Base-by-base conservation (phyloP, 78 protist genomes). In the Polysphondylium violaceum region DNA sequence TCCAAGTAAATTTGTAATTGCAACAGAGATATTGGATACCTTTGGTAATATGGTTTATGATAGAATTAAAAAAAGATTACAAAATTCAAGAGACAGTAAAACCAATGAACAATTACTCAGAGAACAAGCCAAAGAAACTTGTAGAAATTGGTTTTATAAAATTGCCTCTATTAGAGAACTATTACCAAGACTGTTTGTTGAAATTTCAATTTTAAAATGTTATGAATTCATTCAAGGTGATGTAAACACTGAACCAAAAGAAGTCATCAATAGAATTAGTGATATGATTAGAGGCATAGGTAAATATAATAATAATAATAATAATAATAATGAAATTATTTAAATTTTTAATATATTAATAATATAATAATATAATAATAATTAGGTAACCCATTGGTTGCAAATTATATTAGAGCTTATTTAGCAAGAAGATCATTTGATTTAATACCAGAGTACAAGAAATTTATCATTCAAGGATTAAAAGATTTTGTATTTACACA, bases 121-220 rank as follows among this genome's bases (percentile, higher is more conserved):
- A 41, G 97, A 90, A 11, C 86, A 47, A 21, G 98, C 98, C 12
- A 78, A 85, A 25, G 98, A 97, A 56, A 96, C 97, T 1, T 97
- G 98, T 91, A 53, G 94, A 25, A 98, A 98, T 72, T 98, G 99
- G 99, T 97, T 98, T 88, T 92, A 59, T 91, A 98, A 98, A 86
- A 94, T 98, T 12, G 97, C 98, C 0, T 97, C 98, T 2, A 96
- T 98, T 75, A 86, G 99, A 11, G 99, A 98, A 69, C 83, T 98
- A 14, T 19, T 97, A 19, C 98, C 98, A 33, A 86, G 99, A 29
- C 67, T 93, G 38, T 94, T 40, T 72, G 74, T 94, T 19, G 98
- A 97, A 60, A 76, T 93, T 88, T 78, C 98, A 14, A 92, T 97
- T 35, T 60, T 96, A 23, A 35, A 69, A 14, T 94, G 96, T 87